These are phyloP conservation scores for Moelleriella libera DNA, from an alignment of 2,329 filamentous ascomycete species.

Conservation along the genomic window DNA sequence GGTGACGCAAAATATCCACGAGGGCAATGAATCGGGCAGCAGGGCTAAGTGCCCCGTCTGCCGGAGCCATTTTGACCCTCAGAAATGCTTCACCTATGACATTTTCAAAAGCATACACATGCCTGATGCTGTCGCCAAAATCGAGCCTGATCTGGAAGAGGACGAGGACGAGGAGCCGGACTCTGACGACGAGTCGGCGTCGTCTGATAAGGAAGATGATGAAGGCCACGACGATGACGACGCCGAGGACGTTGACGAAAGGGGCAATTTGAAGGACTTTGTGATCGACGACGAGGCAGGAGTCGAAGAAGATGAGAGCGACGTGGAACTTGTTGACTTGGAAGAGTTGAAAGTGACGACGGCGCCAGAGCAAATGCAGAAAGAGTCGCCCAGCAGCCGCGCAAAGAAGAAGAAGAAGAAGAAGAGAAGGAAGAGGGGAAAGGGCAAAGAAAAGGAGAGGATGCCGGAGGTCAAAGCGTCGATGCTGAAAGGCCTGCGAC, in stretches of 20 bases:
- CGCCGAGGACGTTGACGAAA: conserved; percentile 13
- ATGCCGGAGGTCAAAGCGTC: conserved; percentile 29
- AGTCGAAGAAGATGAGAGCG: conserved; percentile 16
- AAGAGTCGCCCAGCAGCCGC: neutral
- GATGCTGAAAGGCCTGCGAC: conserved; percentile 51
- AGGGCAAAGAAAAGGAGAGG: conserved; percentile 25
- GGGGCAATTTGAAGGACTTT: conserved; percentile 20
- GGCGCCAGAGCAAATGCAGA: neutral
- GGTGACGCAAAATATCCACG: conserved; percentile 34
- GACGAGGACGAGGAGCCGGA: conserved; percentile 8
- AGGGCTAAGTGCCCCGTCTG: conserved; percentile 63
- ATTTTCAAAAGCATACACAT: conserved; percentile 63
- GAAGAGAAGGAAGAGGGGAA: conserved; percentile 12
- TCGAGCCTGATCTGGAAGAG: conserved; percentile 19
- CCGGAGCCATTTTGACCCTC: conserved; percentile 49
- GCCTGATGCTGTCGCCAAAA: conserved; percentile 31
- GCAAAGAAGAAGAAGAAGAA: conserved; percentile 5
- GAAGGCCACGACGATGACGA: conserved; percentile 16
- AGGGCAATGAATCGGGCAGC: conserved; percentile 41
- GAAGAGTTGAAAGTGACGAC: conserved; percentile 1
- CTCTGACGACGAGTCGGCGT: neutral
- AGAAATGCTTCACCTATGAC: conserved; percentile 58
- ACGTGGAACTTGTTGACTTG: conserved; percentile 7
- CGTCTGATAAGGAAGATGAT: conserved; percentile 11
- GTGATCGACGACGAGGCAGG: conserved; percentile 18